These are phyloP conservation scores for Paecilomyces niveus DNA, from an alignment of 2,329 filamentous ascomycete species.

Conservation along the genomic window DNA sequence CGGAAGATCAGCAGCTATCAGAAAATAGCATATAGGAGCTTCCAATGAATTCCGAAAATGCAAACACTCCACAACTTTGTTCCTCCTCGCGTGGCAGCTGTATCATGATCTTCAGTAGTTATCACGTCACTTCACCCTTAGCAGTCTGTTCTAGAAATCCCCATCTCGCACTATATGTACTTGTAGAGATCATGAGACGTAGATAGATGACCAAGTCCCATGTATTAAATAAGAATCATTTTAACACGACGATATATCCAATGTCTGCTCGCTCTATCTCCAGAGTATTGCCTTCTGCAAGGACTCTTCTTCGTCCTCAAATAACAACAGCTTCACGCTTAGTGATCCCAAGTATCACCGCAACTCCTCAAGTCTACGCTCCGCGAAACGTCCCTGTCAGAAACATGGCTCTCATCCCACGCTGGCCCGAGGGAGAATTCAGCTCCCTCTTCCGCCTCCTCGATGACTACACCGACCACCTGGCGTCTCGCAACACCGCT, in stretches of 20 bases:
- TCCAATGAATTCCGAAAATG: neutral
- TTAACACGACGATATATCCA: too few species aligned
- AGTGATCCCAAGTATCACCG: neutral
- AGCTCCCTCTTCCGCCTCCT: conserved; percentile 31
- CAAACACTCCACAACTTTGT: neutral
- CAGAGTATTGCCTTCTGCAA: neutral
- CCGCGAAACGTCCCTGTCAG: neutral
- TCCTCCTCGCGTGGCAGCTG: neutral
- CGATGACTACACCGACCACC: conserved; percentile 24
- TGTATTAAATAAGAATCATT: neutral
- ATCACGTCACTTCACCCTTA: neutral
- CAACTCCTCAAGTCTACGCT: neutral
- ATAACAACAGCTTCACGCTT: neutral
- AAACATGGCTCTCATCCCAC: conserved; percentile 13
- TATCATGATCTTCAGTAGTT: neutral
- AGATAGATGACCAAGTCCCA: neutral
- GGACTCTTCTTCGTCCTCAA: neutral
- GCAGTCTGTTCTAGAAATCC: neutral
- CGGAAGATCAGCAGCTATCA: neutral
- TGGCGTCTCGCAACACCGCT: conserved; percentile 6
- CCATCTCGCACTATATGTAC: neutral
- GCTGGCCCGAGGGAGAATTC: conserved; percentile 18
- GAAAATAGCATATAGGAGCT: neutral
- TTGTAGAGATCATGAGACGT: neutral
- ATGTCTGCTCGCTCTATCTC: neutral